Conservation (phyloP, 1,284 basidiomycete genomes). For the Puccinia novopanici region DNA sequence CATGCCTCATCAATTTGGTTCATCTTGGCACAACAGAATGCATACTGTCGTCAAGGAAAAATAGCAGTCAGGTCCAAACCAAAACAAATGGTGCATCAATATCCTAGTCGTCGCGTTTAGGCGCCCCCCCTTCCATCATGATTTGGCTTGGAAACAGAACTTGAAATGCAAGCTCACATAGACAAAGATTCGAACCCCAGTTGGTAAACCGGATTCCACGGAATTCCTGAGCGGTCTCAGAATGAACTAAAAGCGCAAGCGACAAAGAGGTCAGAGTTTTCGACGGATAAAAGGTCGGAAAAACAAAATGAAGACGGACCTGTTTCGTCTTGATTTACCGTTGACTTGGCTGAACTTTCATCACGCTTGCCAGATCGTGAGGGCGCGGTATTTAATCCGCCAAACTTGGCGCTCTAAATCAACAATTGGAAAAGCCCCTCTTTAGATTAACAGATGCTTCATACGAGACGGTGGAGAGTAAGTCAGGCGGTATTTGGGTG, state of each 20-base stretch:
- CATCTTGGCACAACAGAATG: constrained; percentile 71
- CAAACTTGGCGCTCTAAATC: constrained; percentile 40
- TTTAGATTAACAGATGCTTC: background rate
- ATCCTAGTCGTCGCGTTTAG: too few species aligned
- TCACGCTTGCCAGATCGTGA: constrained; percentile 17
- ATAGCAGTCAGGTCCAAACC: too few species aligned
- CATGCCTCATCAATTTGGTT: constrained; percentile 70
- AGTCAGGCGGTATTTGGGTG: background rate
- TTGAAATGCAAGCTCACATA: constrained; percentile 66
- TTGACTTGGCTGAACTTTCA: constrained; percentile 9
- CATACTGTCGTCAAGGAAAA: constrained; percentile 70
- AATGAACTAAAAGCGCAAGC: constrained; percentile 4
- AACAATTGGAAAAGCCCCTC: background rate
- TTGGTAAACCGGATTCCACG: constrained; percentile 80
- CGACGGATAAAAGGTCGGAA: constrained; percentile 63
- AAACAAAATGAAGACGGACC: background rate
- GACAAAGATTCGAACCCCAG: constrained; percentile 81
- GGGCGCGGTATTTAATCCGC: constrained; percentile 14
- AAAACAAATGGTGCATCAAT: too few species aligned
- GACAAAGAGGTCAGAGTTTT: constrained; percentile 58
- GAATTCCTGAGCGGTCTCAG: constrained; percentile 63
- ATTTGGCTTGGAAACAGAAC: background rate
- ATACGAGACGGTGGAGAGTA: background rate
- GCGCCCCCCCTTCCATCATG: too few species aligned
- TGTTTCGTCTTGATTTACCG: constrained; percentile 6